Conservation (phyloP, 2,329 filamentous ascomycete genomes). For the Aspergillus phoenicis region DNA sequence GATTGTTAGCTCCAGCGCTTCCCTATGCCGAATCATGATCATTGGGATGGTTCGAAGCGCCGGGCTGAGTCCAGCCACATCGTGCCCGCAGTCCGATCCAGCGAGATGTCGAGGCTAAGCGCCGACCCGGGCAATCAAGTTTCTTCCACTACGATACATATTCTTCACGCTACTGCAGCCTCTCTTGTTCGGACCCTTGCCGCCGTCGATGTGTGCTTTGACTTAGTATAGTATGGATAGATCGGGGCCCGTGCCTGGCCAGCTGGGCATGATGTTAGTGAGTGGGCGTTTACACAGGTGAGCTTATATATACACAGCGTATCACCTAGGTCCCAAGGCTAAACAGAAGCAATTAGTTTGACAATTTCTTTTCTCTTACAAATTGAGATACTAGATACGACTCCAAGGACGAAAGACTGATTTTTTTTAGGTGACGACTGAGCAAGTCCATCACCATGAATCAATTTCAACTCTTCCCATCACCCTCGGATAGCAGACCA, state of each 20-base stretch:
- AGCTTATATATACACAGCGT: too few relatives aligned
- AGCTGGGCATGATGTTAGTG: too few relatives aligned
- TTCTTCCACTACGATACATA: slow-evolving; percentile 19
- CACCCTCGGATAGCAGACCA: slow-evolving; percentile 32
- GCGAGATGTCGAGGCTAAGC: slow-evolving; percentile 28
- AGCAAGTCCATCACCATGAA: slow-evolving; percentile 28
- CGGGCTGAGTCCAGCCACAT: neutral
- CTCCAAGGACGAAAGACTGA: neutral
- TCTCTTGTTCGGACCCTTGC: slow-evolving; percentile 28
- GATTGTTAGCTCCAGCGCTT: neutral
- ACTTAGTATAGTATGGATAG: too few relatives aligned
- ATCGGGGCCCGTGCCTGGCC: too few relatives aligned
- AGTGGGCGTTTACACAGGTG: too few relatives aligned
- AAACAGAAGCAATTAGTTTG: too few relatives aligned
- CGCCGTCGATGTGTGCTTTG: slow-evolving; percentile 7
- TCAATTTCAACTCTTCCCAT: slow-evolving; percentile 47
- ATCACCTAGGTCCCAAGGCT: too few relatives aligned
- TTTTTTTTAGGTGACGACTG: neutral
- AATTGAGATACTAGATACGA: neutral
- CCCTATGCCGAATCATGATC: neutral
- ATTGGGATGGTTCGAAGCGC: neutral
- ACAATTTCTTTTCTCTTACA: too few relatives aligned
- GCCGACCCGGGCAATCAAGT: slow-evolving; percentile 26
- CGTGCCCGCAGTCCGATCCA: slow-evolving; percentile 26
- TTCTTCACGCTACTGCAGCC: slow-evolving; percentile 26